phyloP scores from a whole-genome alignment of 768 basidiomycete genomes.

The Boletus pseudo-olivaceus region DNA sequence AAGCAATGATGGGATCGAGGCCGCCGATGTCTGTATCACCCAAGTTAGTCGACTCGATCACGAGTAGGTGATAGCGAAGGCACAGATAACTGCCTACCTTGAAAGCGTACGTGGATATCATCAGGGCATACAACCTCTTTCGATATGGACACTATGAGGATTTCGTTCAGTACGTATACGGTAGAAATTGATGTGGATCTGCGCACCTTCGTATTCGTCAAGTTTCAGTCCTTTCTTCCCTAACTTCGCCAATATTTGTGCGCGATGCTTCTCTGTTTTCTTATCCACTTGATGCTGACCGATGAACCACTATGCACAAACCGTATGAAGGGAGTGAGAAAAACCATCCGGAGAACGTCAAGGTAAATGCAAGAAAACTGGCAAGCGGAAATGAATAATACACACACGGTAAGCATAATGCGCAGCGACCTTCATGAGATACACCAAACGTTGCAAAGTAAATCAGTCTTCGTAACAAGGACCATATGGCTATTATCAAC shows the following conservation, averaged over 20 bases:
- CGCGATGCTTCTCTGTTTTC: conserved; percentile 63
- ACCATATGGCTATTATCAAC: conserved; percentile 12
- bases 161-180: neutral
- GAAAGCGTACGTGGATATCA: conserved; percentile 74
- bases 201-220: conserved; percentile 87
- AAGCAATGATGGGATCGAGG: conserved; percentile 83
- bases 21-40: conserved; percentile 76
- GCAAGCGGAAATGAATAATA: conserved; percentile 4
- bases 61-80: neutral
- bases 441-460: neutral
- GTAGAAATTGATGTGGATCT: neutral
- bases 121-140: conserved; percentile 92
- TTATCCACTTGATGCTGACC: conserved; percentile 51
- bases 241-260: conserved; percentile 65
- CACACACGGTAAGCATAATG: conserved; percentile 73
- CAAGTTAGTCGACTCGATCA: neutral
- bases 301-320: conserved; percentile 55
- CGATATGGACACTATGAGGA: conserved; percentile 67
- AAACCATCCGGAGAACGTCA: neutral
- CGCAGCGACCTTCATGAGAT: conserved; percentile 58
- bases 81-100: conserved; percentile 44
- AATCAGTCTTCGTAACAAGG: neutral
- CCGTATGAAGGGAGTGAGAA: neutral
- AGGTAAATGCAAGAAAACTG: neutral
- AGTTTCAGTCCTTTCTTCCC: conserved; percentile 74